Evolutionary conservation across 73 alveolate genomes (phyloP).

Genomic region (Paramecium sexaurelia): DNA sequence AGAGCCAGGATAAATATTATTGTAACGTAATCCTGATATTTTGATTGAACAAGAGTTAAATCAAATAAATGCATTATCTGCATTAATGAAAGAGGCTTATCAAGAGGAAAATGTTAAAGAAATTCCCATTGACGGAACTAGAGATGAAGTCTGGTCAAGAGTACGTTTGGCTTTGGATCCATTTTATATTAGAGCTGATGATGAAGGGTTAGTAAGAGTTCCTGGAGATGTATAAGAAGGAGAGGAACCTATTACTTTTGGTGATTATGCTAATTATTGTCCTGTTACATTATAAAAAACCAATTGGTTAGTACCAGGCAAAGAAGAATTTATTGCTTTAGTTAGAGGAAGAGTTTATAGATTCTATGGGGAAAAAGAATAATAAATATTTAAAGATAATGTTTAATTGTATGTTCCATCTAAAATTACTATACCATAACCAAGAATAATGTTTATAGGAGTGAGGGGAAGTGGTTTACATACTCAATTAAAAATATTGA

Average conservation of each 20-base stretch:
- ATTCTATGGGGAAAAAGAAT: slow-evolving; percentile 95
- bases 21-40: slow-evolving; percentile 68
- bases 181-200: slow-evolving; percentile 87
- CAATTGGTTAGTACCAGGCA: slow-evolving; percentile 94
- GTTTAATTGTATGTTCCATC: slow-evolving; percentile 74
- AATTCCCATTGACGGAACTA: slow-evolving; percentile 85
- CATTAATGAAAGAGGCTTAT: slow-evolving; percentile 84
- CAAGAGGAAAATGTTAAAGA: slow-evolving; percentile 92
- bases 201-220: slow-evolving; percentile 84
- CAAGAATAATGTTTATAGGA: slow-evolving; percentile 93
- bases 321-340: slow-evolving; percentile 86
- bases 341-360: slow-evolving; percentile 91
- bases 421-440: slow-evolving; percentile 91
- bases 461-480: slow-evolving; percentile 74
- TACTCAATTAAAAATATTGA: slow-evolving; percentile 74
- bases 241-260: slow-evolving; percentile 89
- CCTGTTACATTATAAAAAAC: slow-evolving; percentile 92
- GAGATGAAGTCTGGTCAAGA: slow-evolving; percentile 84
- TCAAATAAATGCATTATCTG: slow-evolving; percentile 74
- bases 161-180: slow-evolving; percentile 91
- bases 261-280: slow-evolving; percentile 95
- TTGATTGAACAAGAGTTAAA: slow-evolving; percentile 84
- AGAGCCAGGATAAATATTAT: slow-evolving; percentile 78
- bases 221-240: slow-evolving; percentile 96
- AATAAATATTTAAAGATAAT: slow-evolving; percentile 88